Base-by-base conservation (phyloP, 2,329 filamentous ascomycete species). In the Myriosclerotinia duriaeana region DNA sequence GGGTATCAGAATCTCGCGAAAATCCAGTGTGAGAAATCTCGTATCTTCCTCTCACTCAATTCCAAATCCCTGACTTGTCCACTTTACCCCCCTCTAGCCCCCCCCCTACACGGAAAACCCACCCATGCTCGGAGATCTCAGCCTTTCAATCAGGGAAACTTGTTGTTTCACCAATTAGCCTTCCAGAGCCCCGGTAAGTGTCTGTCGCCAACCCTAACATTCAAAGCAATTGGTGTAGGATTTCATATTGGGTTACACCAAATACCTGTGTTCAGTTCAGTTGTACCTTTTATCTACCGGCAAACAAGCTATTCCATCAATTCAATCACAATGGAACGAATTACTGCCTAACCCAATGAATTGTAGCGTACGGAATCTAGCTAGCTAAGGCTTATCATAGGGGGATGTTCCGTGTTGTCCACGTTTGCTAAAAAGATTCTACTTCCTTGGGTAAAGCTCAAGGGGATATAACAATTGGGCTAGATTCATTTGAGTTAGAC, bases 21-120 rank as follows among this genome's bases (percentile, higher is more conserved):
- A 50, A 61, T 20, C 46, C 46, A 61, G 58, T 44, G 46, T 61
- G 44, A n/a, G 58, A 61, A 61, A 61, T 50, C 58, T 61, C 58
- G 58, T 61, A 61, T 61, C 58, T 50, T 26, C 12, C 58, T 48
- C 20, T 46, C 5, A 30, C 42, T 36, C 42, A 56, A 56, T 44
- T 58, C 55, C 55, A 15, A 44, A 48, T 50, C 34, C 58, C 20
- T 60, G 56, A 36, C 6, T 20, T 20, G 5, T 44, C 42, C 42
- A 20, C 42, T 15, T 7, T 46, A 46, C 44, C 44, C 12, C 58
- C 36, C 20, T 46, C 11, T 20, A 48, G 20, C 36, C 22, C 58
- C 58, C 34, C 30, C 30, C 30, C 6, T 61, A 61, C 44, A 60
- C 56, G 56, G 56, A 48, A 60, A 34, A 9, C 30, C 30, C 11